Evolutionary conservation across 257 asterid genomes (phyloP), one percentile per base, ranked within the genome.

Genomic region (Haberlea rhodopensis): DNA sequence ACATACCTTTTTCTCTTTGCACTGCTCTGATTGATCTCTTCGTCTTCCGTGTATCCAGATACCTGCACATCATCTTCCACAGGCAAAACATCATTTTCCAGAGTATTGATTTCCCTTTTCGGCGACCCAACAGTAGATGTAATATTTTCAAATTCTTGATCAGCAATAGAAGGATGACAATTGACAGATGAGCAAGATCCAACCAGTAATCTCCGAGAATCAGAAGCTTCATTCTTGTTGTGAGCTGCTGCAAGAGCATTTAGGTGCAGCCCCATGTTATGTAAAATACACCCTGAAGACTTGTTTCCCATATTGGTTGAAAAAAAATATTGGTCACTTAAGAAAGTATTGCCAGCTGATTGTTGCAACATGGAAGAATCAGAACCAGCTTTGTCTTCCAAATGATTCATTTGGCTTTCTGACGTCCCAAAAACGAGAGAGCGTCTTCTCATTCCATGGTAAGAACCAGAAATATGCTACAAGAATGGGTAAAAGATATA

Each of bases 391-490:
- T 60, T 77, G 76, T 80, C 94, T 18, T 79, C 79, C 62, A 81
- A 52, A 60, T 80, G 87, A 77, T 75, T 79, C 64, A 79, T 87
- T 18, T 84, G 87, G 56, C 76, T 71, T 48, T 91, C 97, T 18
- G 59, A 81, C 85, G 79, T 76, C 79, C 90, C 97, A 32, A 90
- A 94, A 67, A 87, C 87, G 28, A 94, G 90, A 66, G 96, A 90
- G 1, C 97, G 90, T 53, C 97, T 83, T 75, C 95, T 87, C 90
- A 86, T 83, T 49, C 97, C 97, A 54, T 95, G 92, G 71, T 82
- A 80, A 53, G 88, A 73, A 66, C 86, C 82, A 27, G 91, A 82
- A 70, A 78, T 79, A 71, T 77, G 73, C 99, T 90, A 66, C 73
- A 84, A 46, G 67, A 59, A 64, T 49, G 58, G 54, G 75, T 52